These are phyloP conservation scores for Psidium guajava DNA, from an alignment of 345 rosid species.

Conservation along the genomic window DNA sequence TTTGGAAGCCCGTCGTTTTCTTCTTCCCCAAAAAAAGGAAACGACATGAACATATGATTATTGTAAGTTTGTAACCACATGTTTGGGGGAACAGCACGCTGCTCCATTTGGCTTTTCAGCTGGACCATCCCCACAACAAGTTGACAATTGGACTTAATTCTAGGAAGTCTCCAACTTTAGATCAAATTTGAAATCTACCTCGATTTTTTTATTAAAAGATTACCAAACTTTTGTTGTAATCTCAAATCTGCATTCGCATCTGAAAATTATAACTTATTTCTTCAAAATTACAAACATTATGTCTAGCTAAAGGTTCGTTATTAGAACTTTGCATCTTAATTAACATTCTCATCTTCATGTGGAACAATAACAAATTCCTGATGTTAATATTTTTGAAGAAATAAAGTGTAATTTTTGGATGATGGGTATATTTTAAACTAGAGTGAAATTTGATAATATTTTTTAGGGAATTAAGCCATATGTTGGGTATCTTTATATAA, in stretches of 20 bases:
- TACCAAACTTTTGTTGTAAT: neutral
- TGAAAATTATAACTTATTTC: accelerated
- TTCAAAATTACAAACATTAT: neutral
- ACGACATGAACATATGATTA: no score
- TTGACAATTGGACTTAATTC: no score
- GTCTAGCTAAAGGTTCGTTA: neutral
- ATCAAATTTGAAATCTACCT: neutral
- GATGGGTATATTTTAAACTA: accelerated
- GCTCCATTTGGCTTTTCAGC: neutral
- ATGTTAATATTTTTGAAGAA: neutral
- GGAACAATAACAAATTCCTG: accelerated
- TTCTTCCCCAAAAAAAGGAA: no score
- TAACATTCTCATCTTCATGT: accelerated
- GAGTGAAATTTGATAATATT: neutral
- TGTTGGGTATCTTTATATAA: neutral
- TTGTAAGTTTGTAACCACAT: neutral
- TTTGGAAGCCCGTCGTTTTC: neutral
- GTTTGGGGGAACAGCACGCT: neutral
- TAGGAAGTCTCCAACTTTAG: neutral
- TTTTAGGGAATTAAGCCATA: no score
- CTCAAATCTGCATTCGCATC: accelerated
- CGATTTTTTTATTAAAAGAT: neutral
- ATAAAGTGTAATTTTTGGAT: accelerated
- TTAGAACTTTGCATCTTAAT: accelerated
- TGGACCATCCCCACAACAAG: neutral